These are phyloP conservation scores for Claviceps monticola DNA, from an alignment of 2,329 filamentous ascomycete genomes.

Conservation along the genomic window DNA sequence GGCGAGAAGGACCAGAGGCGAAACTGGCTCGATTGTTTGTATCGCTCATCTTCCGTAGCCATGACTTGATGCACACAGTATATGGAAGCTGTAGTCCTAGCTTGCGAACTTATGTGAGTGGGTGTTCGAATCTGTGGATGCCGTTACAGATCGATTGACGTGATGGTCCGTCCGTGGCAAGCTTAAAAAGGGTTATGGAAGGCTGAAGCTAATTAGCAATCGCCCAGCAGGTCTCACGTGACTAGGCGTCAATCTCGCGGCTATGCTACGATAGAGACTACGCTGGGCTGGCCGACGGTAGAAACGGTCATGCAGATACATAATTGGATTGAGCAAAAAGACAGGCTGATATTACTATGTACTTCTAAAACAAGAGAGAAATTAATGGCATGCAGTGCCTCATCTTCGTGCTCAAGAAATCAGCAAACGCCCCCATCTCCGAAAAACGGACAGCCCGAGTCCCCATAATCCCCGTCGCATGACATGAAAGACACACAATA, in stretches of 20 bases:
- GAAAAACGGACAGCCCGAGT: too few species aligned
- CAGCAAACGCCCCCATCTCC: too few species aligned
- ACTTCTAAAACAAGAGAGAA: neutral
- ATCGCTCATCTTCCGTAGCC: constrained; percentile 78
- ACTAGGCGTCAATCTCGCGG: constrained; percentile 1
- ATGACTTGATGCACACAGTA: constrained; percentile 28
- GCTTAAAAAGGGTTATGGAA: too few species aligned
- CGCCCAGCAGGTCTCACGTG: constrained; percentile 6
- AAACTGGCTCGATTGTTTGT: constrained; percentile 81
- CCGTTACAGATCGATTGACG: neutral
- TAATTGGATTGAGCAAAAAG: neutral
- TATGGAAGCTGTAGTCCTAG: neutral
- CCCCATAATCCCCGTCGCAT: neutral
- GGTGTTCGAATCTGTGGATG: neutral
- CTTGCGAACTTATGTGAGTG: neutral
- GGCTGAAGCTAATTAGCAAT: neutral
- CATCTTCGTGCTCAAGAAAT: too few species aligned
- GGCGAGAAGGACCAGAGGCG: constrained; percentile 85
- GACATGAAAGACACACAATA: neutral
- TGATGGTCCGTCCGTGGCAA: neutral
- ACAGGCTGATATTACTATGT: too few species aligned
- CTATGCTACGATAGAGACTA: neutral
- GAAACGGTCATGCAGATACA: neutral
- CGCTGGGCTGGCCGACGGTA: too few species aligned
- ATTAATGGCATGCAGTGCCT: too few species aligned